Base-by-base conservation (phyloP, 345 rosid species). In the Linum trigynum region DNA sequence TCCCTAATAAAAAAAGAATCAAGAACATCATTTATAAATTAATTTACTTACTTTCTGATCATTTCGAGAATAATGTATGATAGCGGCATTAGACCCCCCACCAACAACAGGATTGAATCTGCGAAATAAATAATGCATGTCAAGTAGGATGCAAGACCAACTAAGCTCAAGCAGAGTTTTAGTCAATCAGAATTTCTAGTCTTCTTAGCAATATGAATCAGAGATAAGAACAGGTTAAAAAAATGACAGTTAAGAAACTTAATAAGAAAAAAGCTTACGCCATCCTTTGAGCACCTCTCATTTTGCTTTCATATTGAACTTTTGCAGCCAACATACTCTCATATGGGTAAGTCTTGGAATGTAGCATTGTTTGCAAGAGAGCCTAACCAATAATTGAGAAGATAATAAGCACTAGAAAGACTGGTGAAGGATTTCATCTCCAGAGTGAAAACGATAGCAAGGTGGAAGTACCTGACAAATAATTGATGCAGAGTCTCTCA, bases 101-200 rank as follows among this genome's bases (percentile, higher is more conserved):
- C 99, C 99, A 12, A 88, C 99, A 57, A 94, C 99, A 62, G 97
- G 96, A 78, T 88, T 85, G 72, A 90, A 94, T 77, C 97, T 90
- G 78, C 63, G 57, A 69, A 77, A 48, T 48, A 45, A 7, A 48
- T 43, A 48, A 48, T 12, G 11, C 53, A 48, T 10, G 11, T 45
- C 51, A 45, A 45, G 51, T 45, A 62, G 55, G 39, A 10, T 45
- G 35, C 42, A 55, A 57, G 15, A 48, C 3, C 2, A 40, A 55
- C 8, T 8, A 57, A 11, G 8, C 60, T 23, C 35, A 36, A 32
- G 42, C 38, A 64, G 32, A 45, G 36, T 6, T 23, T 23, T 23
- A 23, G 32, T 7, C 2, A 73, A 14, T 56, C 7, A 15, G 35
- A 12, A 17, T 41, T 65, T 12, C 23, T 17, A 65, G 9, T 15